Base-by-base conservation (phyloP, 805 yeast species). In the Lipomyces mesembrius region DNA sequence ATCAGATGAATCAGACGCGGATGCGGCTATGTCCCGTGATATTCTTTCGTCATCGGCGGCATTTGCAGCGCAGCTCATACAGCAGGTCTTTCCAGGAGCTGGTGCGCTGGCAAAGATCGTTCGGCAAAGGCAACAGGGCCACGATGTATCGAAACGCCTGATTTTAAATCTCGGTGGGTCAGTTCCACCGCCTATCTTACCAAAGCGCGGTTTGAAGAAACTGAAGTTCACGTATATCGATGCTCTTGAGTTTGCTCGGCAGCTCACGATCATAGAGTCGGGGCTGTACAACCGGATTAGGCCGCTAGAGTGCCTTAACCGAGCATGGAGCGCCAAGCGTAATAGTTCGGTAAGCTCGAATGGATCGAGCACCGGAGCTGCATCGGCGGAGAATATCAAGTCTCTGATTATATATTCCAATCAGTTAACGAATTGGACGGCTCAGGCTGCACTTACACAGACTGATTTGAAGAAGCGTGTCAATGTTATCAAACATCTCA, bases 381-480 rank as follows among this genome's bases (percentile, higher is more conserved):
- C 39, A 11, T 63, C 59, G 4, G 85, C 73, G 12, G 66, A 61
- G 55, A 66, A 72, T 62, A 83, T 1, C 81, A 83, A 32, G 83
- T 83, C 62, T 79, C 82, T 74, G 85, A 89, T 92, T 72, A 81
- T 83, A 57, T 87, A 88, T 65, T 91, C 97, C 22, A 94, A 94
- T 75, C 86, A 85, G 66, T 78, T 93, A 65, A 92, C 98, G 0
- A 90, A 89, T 76, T 93, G 89, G 81, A 91, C 91, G 9, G 87
- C 95, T 0, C 87, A 86, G 69, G 84, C 87, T 82, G 88, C 94
- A 70, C 84, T 94, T 62, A 79, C 85, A 58, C 86, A 86, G 66
- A 77, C 80, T 7, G 96, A 91, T 64, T 75, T 85, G 2, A 84
- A 85, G 72, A 86, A 85, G 72, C 83, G 99, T 72, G 92, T 89